Evolutionary conservation across 2,329 filamentous ascomycete genomes (phyloP).

Genomic region (Xylaria sp.): DNA sequence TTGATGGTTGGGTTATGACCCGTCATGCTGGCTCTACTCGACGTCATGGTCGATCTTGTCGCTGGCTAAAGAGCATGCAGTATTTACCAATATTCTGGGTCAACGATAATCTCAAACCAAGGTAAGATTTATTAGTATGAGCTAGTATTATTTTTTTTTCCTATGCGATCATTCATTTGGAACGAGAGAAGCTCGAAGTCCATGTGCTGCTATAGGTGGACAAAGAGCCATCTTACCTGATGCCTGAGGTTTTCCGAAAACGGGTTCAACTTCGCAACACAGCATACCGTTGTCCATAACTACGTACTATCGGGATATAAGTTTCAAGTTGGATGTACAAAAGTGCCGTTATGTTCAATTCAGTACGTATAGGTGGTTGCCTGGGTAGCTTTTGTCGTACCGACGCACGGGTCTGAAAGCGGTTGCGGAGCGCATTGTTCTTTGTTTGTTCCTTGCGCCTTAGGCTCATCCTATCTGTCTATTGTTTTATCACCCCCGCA

Average conservation of each 20-base stretch:
- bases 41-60: too few relatives aligned
- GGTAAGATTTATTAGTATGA: not conserved
- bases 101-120: not conserved
- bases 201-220: slow-evolving; percentile 13
- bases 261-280: not conserved
- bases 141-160: not conserved
- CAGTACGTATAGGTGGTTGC: too few relatives aligned
- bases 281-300: not conserved
- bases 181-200: not conserved
- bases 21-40: not conserved
- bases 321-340: not conserved
- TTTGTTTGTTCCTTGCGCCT: not conserved
- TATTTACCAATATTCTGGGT: not conserved
- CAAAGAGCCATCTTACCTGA: not conserved
- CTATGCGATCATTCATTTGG: not conserved
- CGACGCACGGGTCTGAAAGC: not conserved
- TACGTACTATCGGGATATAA: too few relatives aligned
- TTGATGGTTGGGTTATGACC: not conserved
- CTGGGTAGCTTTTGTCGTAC: not conserved
- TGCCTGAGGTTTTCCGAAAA: not conserved
- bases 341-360: too few relatives aligned
- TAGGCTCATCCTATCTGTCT: not conserved
- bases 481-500: not conserved
- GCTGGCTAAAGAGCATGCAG: not conserved
- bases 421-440: not conserved